Evolutionary conservation across 805 yeast genomes (phyloP), one percentile per base, ranked within the genome.

Genomic region (Yamadazyma philogaea): DNA sequence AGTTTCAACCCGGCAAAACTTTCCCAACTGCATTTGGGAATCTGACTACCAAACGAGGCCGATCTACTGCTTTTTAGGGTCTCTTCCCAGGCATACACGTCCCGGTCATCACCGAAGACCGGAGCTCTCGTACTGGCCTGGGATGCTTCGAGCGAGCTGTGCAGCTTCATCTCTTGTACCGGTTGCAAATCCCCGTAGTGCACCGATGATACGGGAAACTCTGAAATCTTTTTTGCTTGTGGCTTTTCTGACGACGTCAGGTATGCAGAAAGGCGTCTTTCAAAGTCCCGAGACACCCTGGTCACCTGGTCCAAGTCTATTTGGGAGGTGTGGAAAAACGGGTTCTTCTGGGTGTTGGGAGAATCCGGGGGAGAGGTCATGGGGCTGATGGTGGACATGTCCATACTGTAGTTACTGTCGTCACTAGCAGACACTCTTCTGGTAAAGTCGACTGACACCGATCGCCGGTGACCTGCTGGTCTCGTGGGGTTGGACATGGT

Each of bases 291-390:
- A 2, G 46, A 48, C 11, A 42, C 39, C 36, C 44, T 50, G 7
- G 51, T 48, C 3, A 52, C 40, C n/a, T 46, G 42, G 41, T 52
- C 51, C 38, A 52, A 44, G 22, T 52, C 54, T 7, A 51, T 51
- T 28, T 37, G 28, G 19, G 34, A 20, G 16, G 34, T 31, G 14
- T 11, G 20, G 12, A 10, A 7, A 17, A 17, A 20, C 14, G 20
- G 15, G 28, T n/a, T 3, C 15, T 15, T 19, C 17, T 19, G 37
- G 19, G 20, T 34, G 8, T 20, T 15, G 7, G 37, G 37, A 7
- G 37, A 26, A 8, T 7, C 40, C 8, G 40, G 40, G 3, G 40
- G 40, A 3, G 40, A 16, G n/a, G 19, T 36, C 16, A 5, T n/a
- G 3, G 39, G 11, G 20, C 32, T 36, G 3, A 26, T n/a, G 3